A percentile compares a stretch with the other conserved stretches of the same genome.
phyloP scores from a whole-genome alignment of 805 yeast species.

The Wickerhamomyces bisporus region DNA sequence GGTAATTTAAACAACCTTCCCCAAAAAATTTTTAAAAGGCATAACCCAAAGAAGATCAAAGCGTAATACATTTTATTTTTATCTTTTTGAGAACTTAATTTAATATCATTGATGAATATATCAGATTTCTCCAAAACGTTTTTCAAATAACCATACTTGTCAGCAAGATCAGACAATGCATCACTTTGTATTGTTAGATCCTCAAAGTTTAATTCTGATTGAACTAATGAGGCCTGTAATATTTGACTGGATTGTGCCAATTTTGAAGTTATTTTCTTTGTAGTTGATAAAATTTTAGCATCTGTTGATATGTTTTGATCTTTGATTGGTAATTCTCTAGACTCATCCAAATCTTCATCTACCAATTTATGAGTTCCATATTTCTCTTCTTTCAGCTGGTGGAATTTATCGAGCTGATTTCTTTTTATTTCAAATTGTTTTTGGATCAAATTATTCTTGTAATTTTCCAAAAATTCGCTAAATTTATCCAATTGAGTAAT shows the following conservation, averaged over 20 bases:
- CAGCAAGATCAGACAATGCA: conserved; percentile 12
- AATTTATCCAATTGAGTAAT: conserved; percentile 8
- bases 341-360: background rate
- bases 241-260: conserved; percentile 20
- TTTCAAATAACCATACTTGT: conserved; percentile 16
- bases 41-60: conserved; percentile 15
- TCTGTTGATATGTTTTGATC: conserved; percentile 10
- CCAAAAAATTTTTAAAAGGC: conserved; percentile 20
- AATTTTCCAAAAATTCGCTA: conserved; percentile 14
- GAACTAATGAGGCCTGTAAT: conserved; percentile 21
- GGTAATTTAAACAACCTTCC: conserved; percentile 19
- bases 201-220: conserved; percentile 22
- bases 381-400: conserved; percentile 6
- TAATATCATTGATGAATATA: conserved; percentile 21
- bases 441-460: conserved; percentile 10
- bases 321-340: background rate
- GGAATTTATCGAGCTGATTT: conserved; percentile 3
- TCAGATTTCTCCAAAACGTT: conserved; percentile 19
- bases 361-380: conserved; percentile 1
- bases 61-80: conserved; percentile 20
- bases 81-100: conserved; percentile 18
- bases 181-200: conserved; percentile 21
- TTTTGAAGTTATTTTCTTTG: conserved; percentile 21
- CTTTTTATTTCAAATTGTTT: conserved; percentile 15
- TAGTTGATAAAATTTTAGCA: conserved; percentile 20